Conservation (phyloP, 2,329 filamentous ascomycete species). For the Ascochyta lentis region DNA sequence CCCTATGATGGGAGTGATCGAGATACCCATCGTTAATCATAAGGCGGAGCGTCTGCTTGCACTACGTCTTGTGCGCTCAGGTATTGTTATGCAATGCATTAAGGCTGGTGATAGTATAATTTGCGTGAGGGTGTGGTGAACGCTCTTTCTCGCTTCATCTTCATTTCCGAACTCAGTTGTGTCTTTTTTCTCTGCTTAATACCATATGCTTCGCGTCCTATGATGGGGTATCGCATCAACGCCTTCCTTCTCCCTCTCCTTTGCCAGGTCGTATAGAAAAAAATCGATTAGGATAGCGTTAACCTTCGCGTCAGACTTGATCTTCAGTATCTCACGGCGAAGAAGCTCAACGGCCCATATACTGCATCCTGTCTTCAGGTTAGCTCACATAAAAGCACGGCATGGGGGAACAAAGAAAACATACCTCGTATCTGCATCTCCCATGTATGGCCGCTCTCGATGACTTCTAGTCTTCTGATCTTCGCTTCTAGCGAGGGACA, state of each 20-base stretch:
- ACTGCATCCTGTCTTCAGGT: slow-evolving; percentile 70
- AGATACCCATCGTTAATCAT: too few relatives aligned
- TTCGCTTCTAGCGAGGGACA: slow-evolving; percentile 78
- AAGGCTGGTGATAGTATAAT: neutral
- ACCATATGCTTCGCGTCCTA: slow-evolving; percentile 93
- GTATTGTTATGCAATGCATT: neutral
- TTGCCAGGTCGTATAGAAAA: slow-evolving; percentile 94
- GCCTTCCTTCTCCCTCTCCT: slow-evolving; percentile 70
- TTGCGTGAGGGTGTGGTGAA: neutral
- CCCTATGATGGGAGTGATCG: neutral
- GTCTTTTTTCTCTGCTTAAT: slow-evolving; percentile 56
- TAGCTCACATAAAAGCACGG: slow-evolving; percentile 24
- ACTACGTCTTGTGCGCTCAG: too few relatives aligned
- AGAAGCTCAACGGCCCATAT: slow-evolving; percentile 97
- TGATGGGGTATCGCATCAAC: slow-evolving; percentile 73
- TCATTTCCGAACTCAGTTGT: neutral
- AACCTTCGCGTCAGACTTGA: slow-evolving; percentile 71
- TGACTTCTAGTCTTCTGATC: slow-evolving; percentile 68
- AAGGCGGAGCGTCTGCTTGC: too few relatives aligned
- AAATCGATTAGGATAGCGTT: slow-evolving; percentile 98
- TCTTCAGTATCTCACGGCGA: slow-evolving; percentile 75
- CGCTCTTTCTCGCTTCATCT: too few relatives aligned
- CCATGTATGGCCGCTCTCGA: slow-evolving; percentile 76
- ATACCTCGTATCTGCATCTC: slow-evolving; percentile 85
- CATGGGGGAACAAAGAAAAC: neutral